phyloP scores from a whole-genome alignment of 352 stramenopile species.

The Aphanomyces stellatus region DNA sequence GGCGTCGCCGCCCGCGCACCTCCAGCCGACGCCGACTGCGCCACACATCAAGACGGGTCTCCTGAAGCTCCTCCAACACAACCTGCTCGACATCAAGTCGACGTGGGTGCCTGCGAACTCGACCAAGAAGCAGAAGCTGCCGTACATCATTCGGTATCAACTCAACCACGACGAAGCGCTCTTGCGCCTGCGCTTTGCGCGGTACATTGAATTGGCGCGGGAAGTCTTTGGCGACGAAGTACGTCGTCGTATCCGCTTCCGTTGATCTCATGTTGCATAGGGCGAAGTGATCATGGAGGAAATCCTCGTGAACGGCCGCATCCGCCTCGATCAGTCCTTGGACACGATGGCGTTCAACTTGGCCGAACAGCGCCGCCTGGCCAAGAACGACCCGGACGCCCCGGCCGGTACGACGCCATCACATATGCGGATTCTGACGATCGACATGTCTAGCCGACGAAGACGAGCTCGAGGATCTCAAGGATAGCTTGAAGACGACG shows the following conservation, averaged over 20 bases:
- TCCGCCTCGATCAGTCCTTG: slow-evolving; percentile 79
- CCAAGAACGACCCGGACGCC: slow-evolving; percentile 24
- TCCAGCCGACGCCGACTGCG: slow-evolving; percentile 32
- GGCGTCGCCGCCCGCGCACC: slow-evolving; percentile 27
- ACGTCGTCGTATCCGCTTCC: not conserved
- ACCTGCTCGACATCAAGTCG: slow-evolving; percentile 57
- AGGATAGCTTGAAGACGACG: slow-evolving; percentile 40
- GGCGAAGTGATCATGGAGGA: slow-evolving; percentile 85
- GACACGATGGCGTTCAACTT: slow-evolving; percentile 77
- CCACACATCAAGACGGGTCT: slow-evolving; percentile 68
- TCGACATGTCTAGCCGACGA: slow-evolving; percentile 23
- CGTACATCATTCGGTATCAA: slow-evolving; percentile 26
- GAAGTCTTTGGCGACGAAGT: slow-evolving; percentile 61
- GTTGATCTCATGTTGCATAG: slow-evolving; percentile 12
- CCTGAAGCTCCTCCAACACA: slow-evolving; percentile 84
- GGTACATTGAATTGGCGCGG: slow-evolving; percentile 74
- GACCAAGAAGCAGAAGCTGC: slow-evolving; percentile 18
- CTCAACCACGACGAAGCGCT: slow-evolving; percentile 74
- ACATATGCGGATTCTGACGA: not conserved
- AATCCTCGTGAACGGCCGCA: slow-evolving; percentile 68
- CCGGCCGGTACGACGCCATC: slow-evolving; percentile 40
- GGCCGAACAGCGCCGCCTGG: slow-evolving; percentile 37
- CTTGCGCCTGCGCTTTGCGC: slow-evolving; percentile 76
- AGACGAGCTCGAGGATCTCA: slow-evolving; percentile 59
- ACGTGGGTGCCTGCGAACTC: slow-evolving; percentile 3